Evolutionary conservation across 83 land plant species (phyloP).

Genomic region (Thuja plicata): DNA sequence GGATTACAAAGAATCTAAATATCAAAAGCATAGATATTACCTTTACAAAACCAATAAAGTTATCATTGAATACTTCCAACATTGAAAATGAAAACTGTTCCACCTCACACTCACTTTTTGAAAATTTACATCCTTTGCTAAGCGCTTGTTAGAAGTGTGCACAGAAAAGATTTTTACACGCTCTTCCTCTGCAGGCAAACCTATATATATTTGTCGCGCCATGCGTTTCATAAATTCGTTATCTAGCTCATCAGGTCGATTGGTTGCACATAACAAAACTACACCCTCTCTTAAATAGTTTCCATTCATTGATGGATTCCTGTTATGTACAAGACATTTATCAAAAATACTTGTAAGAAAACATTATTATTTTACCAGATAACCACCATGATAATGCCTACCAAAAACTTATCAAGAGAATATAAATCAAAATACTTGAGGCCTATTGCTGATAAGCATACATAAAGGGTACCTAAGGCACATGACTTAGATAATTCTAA

Average conservation of each 20-base stretch:
- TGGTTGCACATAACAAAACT: conserved; percentile 95
- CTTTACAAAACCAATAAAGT: neutral
- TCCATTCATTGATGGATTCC: neutral
- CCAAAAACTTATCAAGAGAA: neutral
- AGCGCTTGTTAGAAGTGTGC: conserved; percentile 66
- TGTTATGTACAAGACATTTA: neutral
- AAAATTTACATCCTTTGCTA: conserved; percentile 89
- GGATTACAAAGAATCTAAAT: neutral
- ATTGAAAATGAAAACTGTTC: neutral
- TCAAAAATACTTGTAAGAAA: neutral
- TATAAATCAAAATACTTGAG: neutral
- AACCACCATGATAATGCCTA: neutral
- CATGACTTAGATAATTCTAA: no score
- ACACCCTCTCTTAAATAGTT: conserved; percentile 70
- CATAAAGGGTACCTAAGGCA: no score
- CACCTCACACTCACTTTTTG: conserved; percentile 44
- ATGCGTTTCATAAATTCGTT: conserved; percentile 78
- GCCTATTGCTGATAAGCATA: neutral
- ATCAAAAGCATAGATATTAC: neutral
- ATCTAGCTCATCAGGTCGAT: conserved; percentile 91
- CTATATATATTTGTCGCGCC: conserved; percentile 85
- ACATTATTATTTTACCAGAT: neutral
- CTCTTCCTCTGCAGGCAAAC: conserved; percentile 89
- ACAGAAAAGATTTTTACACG: conserved; percentile 86
- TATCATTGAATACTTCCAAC: neutral